Percentiles rank a stretch among this genome's conserved stretches.
Evolutionary conservation across 306 rosid genomes (phyloP).

Genomic region (Castanospermum australe): DNA sequence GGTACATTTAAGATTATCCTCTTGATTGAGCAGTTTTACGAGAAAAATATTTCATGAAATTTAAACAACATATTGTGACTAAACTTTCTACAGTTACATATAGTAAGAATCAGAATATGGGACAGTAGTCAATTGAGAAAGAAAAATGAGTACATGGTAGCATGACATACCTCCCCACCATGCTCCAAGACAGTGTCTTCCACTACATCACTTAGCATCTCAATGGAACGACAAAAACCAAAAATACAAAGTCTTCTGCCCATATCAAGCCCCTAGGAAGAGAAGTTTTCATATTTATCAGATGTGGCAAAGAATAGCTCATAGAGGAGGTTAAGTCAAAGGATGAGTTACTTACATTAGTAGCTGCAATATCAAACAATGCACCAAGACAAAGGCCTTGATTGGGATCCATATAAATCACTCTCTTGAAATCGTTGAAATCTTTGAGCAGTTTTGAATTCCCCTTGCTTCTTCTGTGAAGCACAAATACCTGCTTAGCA

Average conservation of each 20-base stretch:
- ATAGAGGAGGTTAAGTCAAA: neutral
- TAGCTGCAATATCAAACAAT: constrained; percentile 70
- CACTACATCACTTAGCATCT: constrained; percentile 76
- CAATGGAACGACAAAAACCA: constrained; percentile 72
- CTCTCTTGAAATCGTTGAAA: constrained; percentile 66
- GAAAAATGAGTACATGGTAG: neutral
- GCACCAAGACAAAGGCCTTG: constrained; percentile 72
- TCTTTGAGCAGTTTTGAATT: constrained; percentile 42
- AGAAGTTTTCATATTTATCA: neutral
- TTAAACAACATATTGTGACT: neutral
- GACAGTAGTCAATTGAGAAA: neutral
- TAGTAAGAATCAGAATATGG: neutral
- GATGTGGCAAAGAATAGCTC: neutral
- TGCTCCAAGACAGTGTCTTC: constrained; percentile 70
- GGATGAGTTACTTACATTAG: constrained; percentile 47
- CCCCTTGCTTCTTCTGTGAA: constrained; percentile 59
- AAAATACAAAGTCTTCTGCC: constrained; percentile 70
- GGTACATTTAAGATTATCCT: neutral
- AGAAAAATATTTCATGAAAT: neutral
- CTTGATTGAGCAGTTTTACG: too few relatives aligned
- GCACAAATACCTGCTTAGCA: neutral
- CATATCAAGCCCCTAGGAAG: constrained; percentile 61
- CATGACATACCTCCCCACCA: constrained; percentile 65
- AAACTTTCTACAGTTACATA: neutral
- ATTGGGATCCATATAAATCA: constrained; percentile 66